Percentiles rank a stretch among this genome's conserved stretches.
Evolutionary conservation across 1,284 basidiomycete species (phyloP).

Genomic region (Moniliophthora roreri): DNA sequence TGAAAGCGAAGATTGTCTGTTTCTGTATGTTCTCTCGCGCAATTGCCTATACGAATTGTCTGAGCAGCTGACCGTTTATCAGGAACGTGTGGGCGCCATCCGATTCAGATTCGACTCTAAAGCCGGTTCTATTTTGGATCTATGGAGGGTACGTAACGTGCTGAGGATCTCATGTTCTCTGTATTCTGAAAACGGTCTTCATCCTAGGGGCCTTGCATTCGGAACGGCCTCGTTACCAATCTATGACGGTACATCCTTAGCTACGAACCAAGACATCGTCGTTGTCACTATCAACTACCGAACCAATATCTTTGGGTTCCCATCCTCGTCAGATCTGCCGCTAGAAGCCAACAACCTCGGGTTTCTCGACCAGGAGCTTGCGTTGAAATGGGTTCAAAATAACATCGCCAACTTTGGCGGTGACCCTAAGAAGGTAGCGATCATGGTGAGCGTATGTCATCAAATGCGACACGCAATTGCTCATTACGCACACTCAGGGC

Average conservation of each 20-base stretch:
- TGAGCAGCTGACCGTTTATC: background rate
- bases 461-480: background rate
- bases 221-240: constrained; percentile 8
- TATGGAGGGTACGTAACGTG: constrained; percentile 11
- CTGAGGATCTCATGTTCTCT: background rate
- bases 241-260: constrained; percentile 15
- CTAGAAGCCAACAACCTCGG: constrained; percentile 13
- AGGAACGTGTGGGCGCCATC: constrained; percentile 13
- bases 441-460: background rate
- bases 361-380: constrained; percentile 15
- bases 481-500: background rate
- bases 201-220: constrained; percentile 11
- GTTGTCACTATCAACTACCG: constrained; percentile 18
- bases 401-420: constrained; percentile 1
- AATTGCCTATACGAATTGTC: background rate
- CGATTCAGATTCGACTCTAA: background rate
- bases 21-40: constrained; percentile 14
- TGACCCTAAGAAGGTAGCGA: background rate
- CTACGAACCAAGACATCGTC: constrained; percentile 11
- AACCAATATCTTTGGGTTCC: constrained; percentile 19
- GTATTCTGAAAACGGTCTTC: too few species aligned
- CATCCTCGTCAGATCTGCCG: constrained; percentile 12
- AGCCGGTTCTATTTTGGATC: constrained; percentile 9
- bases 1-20: constrained; percentile 18
- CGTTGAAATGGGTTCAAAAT: background rate